These are phyloP conservation scores for Amorphotheca resinae DNA, from an alignment of 495 filamentous ascomycete genomes.

Conservation along the genomic window DNA sequence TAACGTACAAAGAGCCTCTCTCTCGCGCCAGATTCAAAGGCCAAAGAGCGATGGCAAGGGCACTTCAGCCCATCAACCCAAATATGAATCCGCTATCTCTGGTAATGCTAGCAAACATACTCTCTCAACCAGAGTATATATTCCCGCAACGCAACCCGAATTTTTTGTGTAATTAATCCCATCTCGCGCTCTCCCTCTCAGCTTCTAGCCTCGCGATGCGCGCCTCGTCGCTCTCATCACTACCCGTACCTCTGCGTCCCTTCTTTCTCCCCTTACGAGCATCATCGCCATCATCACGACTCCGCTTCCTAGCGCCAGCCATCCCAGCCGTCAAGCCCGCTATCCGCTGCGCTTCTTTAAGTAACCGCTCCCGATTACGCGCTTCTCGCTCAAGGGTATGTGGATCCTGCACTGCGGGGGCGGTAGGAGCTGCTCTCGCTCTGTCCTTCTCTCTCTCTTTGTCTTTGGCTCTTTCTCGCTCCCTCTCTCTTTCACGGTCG, in stretches of 20 bases:
- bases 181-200: slow-evolving; percentile 23
- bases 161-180: too few relatives aligned
- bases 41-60: too few relatives aligned
- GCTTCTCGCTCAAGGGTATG: slow-evolving; percentile 68
- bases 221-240: slow-evolving; percentile 37
- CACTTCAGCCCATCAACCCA: too few relatives aligned
- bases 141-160: too few relatives aligned
- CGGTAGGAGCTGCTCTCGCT: slow-evolving; percentile 7
- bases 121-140: too few relatives aligned
- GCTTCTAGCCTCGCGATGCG: slow-evolving; percentile 28
- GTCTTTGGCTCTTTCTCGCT: slow-evolving; percentile 5
- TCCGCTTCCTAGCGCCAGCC: slow-evolving; percentile 25
- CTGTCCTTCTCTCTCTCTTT: slow-evolving; percentile 31
- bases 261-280: slow-evolving; percentile 30
- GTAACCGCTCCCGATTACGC: slow-evolving; percentile 59
- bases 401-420: slow-evolving; percentile 35
- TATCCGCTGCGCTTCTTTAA: slow-evolving; percentile 68
- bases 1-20: too few relatives aligned
- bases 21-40: too few relatives aligned
- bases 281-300: slow-evolving; percentile 32
- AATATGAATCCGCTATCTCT: too few relatives aligned
- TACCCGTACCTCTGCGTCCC: slow-evolving; percentile 30
- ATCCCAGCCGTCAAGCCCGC: slow-evolving; percentile 33
- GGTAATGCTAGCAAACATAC: too few relatives aligned
- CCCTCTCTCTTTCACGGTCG: slow-evolving; percentile 4